Evolutionary conservation across 495 filamentous ascomycete genomes (phyloP), one percentile per base, ranked within the genome.

Genomic region (Umbilicaria muhlenbergii): DNA sequence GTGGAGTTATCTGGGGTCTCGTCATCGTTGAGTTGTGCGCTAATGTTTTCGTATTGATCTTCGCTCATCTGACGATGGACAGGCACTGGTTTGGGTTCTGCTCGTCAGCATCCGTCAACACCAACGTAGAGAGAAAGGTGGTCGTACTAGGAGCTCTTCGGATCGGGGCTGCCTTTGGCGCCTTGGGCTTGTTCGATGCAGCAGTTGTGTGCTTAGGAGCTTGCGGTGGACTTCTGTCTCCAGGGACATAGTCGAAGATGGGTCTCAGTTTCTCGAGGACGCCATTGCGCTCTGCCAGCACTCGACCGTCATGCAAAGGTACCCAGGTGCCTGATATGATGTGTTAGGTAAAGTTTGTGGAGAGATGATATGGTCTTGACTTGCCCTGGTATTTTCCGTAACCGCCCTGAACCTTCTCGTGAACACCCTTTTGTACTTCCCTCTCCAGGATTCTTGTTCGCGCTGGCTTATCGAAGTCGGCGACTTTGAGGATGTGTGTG

Each of bases 301-400:
- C 60, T 45, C 82, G 75, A 34, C 84, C 91, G 45, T 84, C 77
- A 21, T 79, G 73, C 17, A 98, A 72, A 6, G 91, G 89, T 18
- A 98, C 86, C 92, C 92, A 98, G 35, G 91, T 98, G 46, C 89
- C 88, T 91, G 41, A 11, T 19, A 24, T 10, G 11, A 11, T 47
- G 39, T 42, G 24, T 62, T 44, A 58, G 53, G 16, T 50, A 34
- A 33, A 21, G 34, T 35, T 37, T 21, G 14, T 38, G 14, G 21
- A 24, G 13, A 33, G 13, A 38, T 10, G 3, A 13, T n/a, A 41
- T 32, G 36, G 42, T 16, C 34, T 21, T 21, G 31, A 31, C 38
- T 36, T 51, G 84, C 87, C 87, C 67, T 98, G 91, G 52, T 95
- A 98, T 74, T 96, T 98, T 42, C 91, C 91, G 61, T 96, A 98